Evolutionary conservation across 1,139 yeast species (phyloP).

Genomic region (Protomyces inouyei): DNA sequence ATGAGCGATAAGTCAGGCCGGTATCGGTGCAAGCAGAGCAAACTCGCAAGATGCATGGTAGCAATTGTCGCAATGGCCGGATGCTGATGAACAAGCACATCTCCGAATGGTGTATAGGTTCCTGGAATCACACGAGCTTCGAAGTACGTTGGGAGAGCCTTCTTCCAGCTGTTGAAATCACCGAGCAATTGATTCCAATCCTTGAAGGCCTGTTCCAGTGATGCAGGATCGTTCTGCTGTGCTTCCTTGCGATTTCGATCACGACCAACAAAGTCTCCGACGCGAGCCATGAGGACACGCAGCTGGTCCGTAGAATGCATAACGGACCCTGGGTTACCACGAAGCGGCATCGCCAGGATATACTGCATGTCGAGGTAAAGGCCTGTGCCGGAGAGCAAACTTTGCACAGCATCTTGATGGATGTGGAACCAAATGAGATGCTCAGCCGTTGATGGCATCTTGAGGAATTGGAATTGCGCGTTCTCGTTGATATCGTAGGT

Average conservation of each 20-base stretch:
- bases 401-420: slow-evolving; percentile 16
- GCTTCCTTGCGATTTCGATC: slow-evolving; percentile 4
- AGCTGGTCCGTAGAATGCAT: slow-evolving; percentile 15
- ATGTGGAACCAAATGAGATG: slow-evolving; percentile 25
- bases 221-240: background rate
- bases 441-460: slow-evolving; percentile 6
- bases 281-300: slow-evolving; percentile 8
- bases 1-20: slow-evolving; percentile 6
- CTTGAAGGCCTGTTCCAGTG: background rate
- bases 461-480: background rate
- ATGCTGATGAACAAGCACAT: background rate
- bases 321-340: slow-evolving; percentile 12
- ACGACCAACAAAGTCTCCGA: slow-evolving; percentile 12
- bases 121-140: background rate
- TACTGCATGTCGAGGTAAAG: slow-evolving; percentile 11
- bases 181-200: slow-evolving; percentile 8
- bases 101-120: slow-evolving; percentile 16
- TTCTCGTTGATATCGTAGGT: background rate
- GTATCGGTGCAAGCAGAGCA: slow-evolving; percentile 9
- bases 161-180: slow-evolving; percentile 7
- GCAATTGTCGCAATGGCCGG: slow-evolving; percentile 23
- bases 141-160: background rate
- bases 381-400: slow-evolving; percentile 12
- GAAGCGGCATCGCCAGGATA: slow-evolving; percentile 4
- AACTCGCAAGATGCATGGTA: slow-evolving; percentile 6